Evolutionary conservation across 306 rosid genomes (phyloP).

Genomic region (Pyrus communis): DNA sequence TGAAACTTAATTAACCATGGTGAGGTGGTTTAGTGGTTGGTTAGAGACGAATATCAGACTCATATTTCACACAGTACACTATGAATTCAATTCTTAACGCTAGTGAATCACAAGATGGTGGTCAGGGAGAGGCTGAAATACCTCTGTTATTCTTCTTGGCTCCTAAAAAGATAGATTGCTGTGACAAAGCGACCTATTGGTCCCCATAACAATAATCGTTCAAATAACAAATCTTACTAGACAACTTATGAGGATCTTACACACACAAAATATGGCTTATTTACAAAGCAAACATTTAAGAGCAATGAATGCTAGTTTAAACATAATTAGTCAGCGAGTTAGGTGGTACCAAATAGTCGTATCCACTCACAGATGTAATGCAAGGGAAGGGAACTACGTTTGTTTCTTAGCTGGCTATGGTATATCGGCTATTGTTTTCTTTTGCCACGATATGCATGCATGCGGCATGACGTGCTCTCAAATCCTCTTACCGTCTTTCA

Average conservation of each 20-base stretch:
- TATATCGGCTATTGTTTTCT: too few species aligned
- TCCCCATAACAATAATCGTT: neutral
- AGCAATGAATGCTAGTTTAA: neutral
- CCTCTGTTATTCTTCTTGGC: too few species aligned
- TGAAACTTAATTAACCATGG: neutral
- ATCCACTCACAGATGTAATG: neutral
- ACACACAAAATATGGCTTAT: neutral
- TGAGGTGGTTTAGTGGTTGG: too few species aligned
- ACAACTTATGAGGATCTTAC: neutral
- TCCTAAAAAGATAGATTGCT: fast-evolving
- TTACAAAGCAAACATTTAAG: neutral
- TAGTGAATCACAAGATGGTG: too few species aligned
- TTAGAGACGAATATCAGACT: too few species aligned
- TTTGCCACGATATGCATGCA: neutral
- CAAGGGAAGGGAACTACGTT: neutral
- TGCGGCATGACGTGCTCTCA: neutral
- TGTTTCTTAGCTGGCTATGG: too few species aligned
- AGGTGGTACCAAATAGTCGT: neutral
- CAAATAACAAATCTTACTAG: slow-evolving; percentile 11
- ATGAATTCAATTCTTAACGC: too few species aligned
- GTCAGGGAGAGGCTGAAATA: fast-evolving
- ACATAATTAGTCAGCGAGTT: neutral
- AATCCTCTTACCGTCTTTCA: neutral
- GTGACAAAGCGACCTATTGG: too few species aligned
- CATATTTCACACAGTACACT: too few species aligned